Evolutionary conservation across 2,329 filamentous ascomycete genomes (phyloP), one percentile per base, ranked within the genome.

Genomic region (Sporothrix dimorphospora): DNA sequence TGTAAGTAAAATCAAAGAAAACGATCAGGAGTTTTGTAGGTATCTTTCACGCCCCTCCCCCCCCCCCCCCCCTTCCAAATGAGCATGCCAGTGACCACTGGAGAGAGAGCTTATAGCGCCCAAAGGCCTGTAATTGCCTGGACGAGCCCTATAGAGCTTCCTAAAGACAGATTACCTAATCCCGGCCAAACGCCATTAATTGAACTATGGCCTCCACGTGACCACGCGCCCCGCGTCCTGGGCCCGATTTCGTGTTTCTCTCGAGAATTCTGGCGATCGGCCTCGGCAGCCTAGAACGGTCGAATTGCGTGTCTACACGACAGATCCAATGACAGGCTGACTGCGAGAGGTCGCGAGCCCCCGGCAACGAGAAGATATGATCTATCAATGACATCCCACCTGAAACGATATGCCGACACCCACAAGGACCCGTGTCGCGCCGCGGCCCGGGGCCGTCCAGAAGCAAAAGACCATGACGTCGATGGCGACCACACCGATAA

Each of bases 401-500:
- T 55, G 27, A 14, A 24, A 47, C 70, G 53, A 4, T 24, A 71
- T 74, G 73, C 69, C 71, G 11, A 67, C 53, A 4, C 73, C 73
- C 12, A 55, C 65, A 45, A 66, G 65, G 55, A 30, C 68, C 19
- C 71, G 68, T 19, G 63, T 53, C 47, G 21, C 30, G 55, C 30
- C 55, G 30, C 73, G 66, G 49, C 65, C 69, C 1, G 71, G 57
- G n/a, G 49, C 49, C 42, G 27, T 59, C 45, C 69, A 61, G 14
- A 71, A 65, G 21, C 59, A 65, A 27, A 21, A 57, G 53, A 75
- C 71, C 57, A 65, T 59, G 34, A 70, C 65, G 34, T 47, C 69
- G 11, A 51, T 67, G 42, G n/a, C 55, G 3, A 45, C 73, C 9
- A 77, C 72, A 61, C 4, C 70, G 4, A 72, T 59, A n/a, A 11